phyloP scores from a whole-genome alignment of 1,284 basidiomycete species.

The Irpex sp. region DNA sequence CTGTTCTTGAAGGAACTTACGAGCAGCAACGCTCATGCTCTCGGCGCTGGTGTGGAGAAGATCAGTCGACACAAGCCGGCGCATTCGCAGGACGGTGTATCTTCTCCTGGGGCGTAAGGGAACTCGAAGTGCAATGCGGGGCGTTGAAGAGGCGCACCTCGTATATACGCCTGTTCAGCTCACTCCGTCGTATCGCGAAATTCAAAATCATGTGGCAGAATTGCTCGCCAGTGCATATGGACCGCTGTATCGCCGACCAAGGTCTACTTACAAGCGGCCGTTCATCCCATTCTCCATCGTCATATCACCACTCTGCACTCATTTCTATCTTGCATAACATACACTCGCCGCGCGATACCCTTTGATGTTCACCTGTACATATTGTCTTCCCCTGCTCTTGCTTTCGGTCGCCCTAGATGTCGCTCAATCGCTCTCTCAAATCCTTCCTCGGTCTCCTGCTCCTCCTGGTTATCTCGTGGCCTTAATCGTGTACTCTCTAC shows the following conservation, averaged over 20 bases:
- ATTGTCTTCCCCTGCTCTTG: background rate
- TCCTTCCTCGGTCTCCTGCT: background rate
- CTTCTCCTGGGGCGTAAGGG: background rate
- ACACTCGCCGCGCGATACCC: background rate
- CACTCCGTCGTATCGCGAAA: background rate
- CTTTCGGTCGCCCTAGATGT: conserved; percentile 1
- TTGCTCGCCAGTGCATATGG: background rate
- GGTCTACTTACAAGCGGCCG: background rate
- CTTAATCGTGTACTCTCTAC: background rate
- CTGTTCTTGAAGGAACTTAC: conserved; percentile 8
- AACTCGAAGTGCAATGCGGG: background rate
- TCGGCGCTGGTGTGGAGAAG: conserved; percentile 17
- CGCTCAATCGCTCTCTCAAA: background rate
- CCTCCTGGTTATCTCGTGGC: background rate
- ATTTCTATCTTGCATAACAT: background rate
- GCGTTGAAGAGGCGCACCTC: background rate
- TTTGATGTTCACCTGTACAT: background rate
- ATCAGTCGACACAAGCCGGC: conserved; percentile 17
- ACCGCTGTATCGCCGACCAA: conserved; percentile 1
- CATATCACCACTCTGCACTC: background rate
- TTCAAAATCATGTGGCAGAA: background rate
- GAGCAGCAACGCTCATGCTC: conserved; percentile 10
- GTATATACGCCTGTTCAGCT: background rate
- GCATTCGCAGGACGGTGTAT: conserved; percentile 8
- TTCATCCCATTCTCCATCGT: background rate